phyloP scores from a whole-genome alignment of 2,329 filamentous ascomycete species.

The Coniochaeta sp. region DNA sequence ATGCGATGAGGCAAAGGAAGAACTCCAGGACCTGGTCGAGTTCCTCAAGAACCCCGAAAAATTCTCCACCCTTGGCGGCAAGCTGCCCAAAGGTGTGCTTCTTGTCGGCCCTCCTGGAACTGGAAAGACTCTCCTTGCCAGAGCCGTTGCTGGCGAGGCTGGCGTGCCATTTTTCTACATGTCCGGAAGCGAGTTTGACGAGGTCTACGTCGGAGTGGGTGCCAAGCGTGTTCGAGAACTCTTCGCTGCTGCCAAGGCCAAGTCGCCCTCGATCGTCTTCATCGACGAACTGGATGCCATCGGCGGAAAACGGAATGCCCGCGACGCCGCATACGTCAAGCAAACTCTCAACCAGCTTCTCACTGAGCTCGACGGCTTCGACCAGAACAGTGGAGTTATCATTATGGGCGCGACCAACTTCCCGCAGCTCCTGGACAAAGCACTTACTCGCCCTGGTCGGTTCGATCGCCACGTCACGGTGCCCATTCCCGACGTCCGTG shows the following conservation, averaged over 20 bases:
- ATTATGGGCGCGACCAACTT: constrained; percentile 97
- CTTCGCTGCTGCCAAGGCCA: constrained; percentile 25
- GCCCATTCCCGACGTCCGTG: constrained; percentile 83
- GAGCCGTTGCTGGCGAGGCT: constrained; percentile 92
- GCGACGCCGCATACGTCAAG: constrained; percentile 91
- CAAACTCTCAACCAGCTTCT: constrained; percentile 96
- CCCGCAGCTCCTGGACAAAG: constrained; percentile 88
- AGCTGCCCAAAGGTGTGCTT: constrained; percentile 93
- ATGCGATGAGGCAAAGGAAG: constrained; percentile 96
- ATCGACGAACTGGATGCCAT: constrained; percentile 92
- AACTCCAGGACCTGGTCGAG: constrained; percentile 93
- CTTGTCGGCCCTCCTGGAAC: constrained; percentile 94
- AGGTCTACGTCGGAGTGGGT: constrained; percentile 88
- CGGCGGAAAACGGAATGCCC: constrained; percentile 84
- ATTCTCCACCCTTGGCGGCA: constrained; percentile 90
- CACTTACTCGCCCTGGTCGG: constrained; percentile 84
- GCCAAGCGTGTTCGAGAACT: constrained; percentile 71
- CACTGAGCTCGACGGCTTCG: constrained; percentile 94
- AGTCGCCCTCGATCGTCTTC: constrained; percentile 57
- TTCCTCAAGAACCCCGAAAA: constrained; percentile 90
- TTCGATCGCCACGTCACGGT: constrained; percentile 93
- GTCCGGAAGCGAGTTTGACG: constrained; percentile 98
- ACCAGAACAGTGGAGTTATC: constrained; percentile 89
- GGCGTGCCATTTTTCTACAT: constrained; percentile 99
- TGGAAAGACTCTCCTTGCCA: constrained; percentile 91